These are phyloP conservation scores for Chiua virens DNA, from an alignment of 768 basidiomycete genomes.

Conservation along the genomic window DNA sequence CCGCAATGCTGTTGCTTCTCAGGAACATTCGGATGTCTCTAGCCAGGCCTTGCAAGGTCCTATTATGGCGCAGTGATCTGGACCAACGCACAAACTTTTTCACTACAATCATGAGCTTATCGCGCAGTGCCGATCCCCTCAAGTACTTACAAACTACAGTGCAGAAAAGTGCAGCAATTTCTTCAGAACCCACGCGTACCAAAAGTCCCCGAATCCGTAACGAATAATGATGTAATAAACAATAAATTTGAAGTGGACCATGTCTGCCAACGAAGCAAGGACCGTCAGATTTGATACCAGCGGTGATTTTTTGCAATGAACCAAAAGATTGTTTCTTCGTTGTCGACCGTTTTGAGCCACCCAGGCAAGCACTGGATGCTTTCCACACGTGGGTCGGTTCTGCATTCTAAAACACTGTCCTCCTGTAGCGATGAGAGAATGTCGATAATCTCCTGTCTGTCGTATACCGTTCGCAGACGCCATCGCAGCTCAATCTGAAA, in stretches of 20 bases:
- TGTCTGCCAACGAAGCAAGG: not conserved
- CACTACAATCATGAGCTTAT: no score
- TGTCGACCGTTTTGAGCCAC: slow-evolving; percentile 42
- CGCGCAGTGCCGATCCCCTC: no score
- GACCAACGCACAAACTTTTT: no score
- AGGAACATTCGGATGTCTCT: no score
- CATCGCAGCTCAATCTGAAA: slow-evolving; percentile 66
- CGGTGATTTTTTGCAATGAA: slow-evolving; percentile 52
- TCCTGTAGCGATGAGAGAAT: slow-evolving; percentile 51
- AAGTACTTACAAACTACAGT: no score
- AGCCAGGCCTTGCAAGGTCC: no score
- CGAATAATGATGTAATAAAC: slow-evolving; percentile 24
- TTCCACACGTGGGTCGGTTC: slow-evolving; percentile 8
- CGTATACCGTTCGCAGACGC: slow-evolving; percentile 70
- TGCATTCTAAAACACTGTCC: slow-evolving; percentile 47
- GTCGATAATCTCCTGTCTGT: slow-evolving; percentile 73
- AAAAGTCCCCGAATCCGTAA: not conserved
- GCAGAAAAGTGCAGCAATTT: no score
- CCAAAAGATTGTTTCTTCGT: slow-evolving; percentile 56
- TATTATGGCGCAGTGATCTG: no score
- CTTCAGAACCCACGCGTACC: no score
- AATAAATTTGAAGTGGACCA: no score
- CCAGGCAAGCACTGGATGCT: slow-evolving; percentile 17
- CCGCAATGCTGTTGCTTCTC: no score
- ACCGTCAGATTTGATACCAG: slow-evolving; percentile 62